A percentile compares a stretch with the other conserved stretches of the same genome.
Evolutionary conservation across 2,329 filamentous ascomycete genomes (phyloP).

Genomic region (Trichoderma brevicompactum): DNA sequence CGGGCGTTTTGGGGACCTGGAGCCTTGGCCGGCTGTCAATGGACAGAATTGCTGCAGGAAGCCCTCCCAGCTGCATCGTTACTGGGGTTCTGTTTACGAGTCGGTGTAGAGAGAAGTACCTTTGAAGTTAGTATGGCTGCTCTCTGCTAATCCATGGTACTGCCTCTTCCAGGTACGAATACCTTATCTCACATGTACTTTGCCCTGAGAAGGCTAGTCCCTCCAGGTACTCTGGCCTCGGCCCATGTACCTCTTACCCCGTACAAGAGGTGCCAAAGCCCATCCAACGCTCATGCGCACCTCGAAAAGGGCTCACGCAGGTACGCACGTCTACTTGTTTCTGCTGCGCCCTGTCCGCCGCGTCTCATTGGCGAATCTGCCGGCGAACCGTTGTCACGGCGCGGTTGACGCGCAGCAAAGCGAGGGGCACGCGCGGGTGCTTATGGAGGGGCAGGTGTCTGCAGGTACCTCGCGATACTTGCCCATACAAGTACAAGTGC

Average conservation of each 20-base stretch:
- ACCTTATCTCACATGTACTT: neutral
- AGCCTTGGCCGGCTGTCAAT: no score
- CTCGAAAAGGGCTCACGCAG: conserved; percentile 12
- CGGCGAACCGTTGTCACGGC: conserved; percentile 28
- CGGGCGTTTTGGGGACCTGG: no score
- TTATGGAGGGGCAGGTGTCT: conserved; percentile 18
- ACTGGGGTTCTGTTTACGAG: no score
- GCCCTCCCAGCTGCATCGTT: no score
- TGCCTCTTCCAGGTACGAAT: no score
- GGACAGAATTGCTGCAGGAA: no score
- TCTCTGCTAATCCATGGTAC: no score
- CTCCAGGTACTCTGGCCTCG: neutral
- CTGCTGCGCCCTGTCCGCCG: neutral
- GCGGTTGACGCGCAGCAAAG: conserved; percentile 24
- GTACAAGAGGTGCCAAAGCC: neutral
- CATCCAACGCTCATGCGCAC: neutral
- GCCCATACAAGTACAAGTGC: neutral
- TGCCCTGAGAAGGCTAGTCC: neutral
- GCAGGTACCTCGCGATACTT: conserved; percentile 20
- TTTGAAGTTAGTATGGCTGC: no score
- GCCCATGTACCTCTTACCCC: neutral
- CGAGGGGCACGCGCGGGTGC: conserved; percentile 14
- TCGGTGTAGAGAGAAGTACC: no score
- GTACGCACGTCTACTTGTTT: conserved; percentile 15
- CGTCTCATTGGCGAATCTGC: conserved; percentile 24